Percentiles rank a stretch among this genome's conserved stretches.
Evolutionary conservation across 163 green algal species (phyloP).

Genomic region (Chlamydomonas reinhardtii): DNA sequence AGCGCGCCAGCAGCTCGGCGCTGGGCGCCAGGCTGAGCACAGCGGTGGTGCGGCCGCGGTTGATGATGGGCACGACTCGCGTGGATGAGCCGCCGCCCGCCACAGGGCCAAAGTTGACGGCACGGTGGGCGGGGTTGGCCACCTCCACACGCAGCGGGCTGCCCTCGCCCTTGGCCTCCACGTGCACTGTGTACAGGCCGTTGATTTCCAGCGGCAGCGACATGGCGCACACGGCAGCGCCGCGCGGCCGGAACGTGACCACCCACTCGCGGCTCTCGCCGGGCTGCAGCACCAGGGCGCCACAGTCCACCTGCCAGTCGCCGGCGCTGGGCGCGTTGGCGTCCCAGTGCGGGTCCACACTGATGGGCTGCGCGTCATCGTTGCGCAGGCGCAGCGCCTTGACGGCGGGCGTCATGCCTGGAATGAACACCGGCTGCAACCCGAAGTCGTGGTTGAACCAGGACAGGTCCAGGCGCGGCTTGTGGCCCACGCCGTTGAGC

Average conservation of each 20-base stretch:
- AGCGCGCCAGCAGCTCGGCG: slow-evolving; percentile 33
- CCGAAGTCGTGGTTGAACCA: slow-evolving; percentile 85
- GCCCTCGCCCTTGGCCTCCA: slow-evolving; percentile 76
- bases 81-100: slow-evolving; percentile 51
- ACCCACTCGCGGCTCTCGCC: slow-evolving; percentile 65
- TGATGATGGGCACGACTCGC: slow-evolving; percentile 65
- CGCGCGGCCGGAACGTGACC: slow-evolving; percentile 74
- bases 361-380: slow-evolving; percentile 75
- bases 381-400: slow-evolving; percentile 72
- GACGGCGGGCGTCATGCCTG: slow-evolving; percentile 69
- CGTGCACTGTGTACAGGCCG: slow-evolving; percentile 79
- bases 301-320: slow-evolving; percentile 61
- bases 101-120: slow-evolving; percentile 74
- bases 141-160: slow-evolving; percentile 76
- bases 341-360: slow-evolving; percentile 74
- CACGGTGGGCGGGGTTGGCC: slow-evolving; percentile 62
- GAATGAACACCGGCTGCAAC: slow-evolving; percentile 66
- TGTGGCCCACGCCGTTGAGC: slow-evolving; percentile 76
- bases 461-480: slow-evolving; percentile 77
- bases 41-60: slow-evolving; percentile 65
- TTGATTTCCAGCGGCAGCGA: slow-evolving; percentile 81
- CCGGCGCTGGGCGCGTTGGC: slow-evolving; percentile 56
- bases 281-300: slow-evolving; percentile 67
- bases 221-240: slow-evolving; percentile 47
- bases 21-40: slow-evolving; percentile 54